Evolutionary conservation across 2,329 filamentous ascomycete genomes (phyloP).

Genomic region (Aspergillus fischeri): DNA sequence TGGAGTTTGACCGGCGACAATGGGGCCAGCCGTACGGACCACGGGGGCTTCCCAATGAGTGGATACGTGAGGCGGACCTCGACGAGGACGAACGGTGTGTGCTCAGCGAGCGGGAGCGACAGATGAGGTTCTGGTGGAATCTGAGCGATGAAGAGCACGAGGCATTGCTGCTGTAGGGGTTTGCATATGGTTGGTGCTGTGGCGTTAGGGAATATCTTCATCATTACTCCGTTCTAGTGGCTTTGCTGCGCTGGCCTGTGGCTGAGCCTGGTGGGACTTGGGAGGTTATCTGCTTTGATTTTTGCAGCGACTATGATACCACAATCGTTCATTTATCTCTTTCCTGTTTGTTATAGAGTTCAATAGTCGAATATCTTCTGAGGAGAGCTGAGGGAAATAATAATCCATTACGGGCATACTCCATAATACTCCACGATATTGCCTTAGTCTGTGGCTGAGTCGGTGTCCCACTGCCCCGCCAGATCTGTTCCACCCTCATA

Average conservation of each 20-base stretch:
- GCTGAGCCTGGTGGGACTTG: not conserved
- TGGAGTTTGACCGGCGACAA: slow-evolving; percentile 40
- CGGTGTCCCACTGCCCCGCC: not conserved
- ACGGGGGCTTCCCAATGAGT: slow-evolving; percentile 35
- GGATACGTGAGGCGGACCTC: slow-evolving; percentile 31
- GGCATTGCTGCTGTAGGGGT: slow-evolving; percentile 25
- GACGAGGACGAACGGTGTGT: slow-evolving; percentile 34
- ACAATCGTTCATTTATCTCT: not conserved
- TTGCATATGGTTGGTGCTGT: not conserved
- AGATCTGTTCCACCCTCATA: not conserved
- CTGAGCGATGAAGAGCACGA: slow-evolving; percentile 33
- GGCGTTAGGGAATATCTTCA: not conserved
- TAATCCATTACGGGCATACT: no score
- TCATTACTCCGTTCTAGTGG: not conserved
- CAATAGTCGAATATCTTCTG: not conserved
- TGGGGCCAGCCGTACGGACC: slow-evolving; percentile 35
- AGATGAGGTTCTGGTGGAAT: slow-evolving; percentile 30
- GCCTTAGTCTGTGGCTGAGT: not conserved
- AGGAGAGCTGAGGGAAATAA: no score
- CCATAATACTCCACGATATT: not conserved
- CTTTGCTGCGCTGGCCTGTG: not conserved
- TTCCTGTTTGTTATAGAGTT: not conserved
- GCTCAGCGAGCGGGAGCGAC: slow-evolving; percentile 30
- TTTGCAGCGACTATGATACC: not conserved
- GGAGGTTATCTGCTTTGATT: not conserved